Evolutionary conservation across 2,329 filamentous ascomycete genomes (phyloP), one percentile per base, ranked within the genome.

Genomic region (Fusarium odoratissimum): DNA sequence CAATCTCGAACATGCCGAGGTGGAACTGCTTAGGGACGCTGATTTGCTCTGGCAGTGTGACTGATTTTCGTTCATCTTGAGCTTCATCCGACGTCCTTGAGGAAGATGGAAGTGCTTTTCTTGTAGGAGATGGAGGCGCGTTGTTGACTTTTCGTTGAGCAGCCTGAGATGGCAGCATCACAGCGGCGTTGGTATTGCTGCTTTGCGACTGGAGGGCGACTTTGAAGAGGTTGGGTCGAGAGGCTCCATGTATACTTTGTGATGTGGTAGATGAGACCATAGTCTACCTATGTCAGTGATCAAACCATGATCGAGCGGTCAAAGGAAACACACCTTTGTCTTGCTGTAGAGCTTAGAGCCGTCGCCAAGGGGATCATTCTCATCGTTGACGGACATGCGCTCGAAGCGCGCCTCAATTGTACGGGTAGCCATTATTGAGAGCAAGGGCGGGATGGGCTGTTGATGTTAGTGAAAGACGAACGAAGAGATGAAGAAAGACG

Each of bases 1-100:
- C 94, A 73, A 97, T 97, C 82, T 97, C 95, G 81, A 97, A 97
- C 93, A 97, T 97, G 82, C 94, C 93, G 8, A 97, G 89, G 80
- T 97, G 94, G 83, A 95, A 95, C 75, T 94, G 83, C 76, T 90
- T 91, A 46, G 87, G 88, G 25, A 84, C 64, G 71, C 81, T 78
- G 41, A 90, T 87, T 78, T 91, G 89, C 52, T 91, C 87, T 64
- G 88, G 84, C 60, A 91, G 81, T 13, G 85, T 79, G 49, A 84
- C 80, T 30, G 87, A 86, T 73, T 86, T 86, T 48, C 86, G 84
- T 74, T 91, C 89, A 51, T 81, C 81, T 25, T 69, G 80, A 33
- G 82, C 69, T 71, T 93, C 91, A 33, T 89, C 86, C 38, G 84
- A 80, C 38, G 80, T 74, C 57, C 84, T 79, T 17, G 82, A 80